Percentiles rank a stretch among this genome's conserved stretches.
These are phyloP conservation scores for Acanthamoeba healyi DNA, from an alignment of 208 protist genomes.

Conservation along the genomic window DNA sequence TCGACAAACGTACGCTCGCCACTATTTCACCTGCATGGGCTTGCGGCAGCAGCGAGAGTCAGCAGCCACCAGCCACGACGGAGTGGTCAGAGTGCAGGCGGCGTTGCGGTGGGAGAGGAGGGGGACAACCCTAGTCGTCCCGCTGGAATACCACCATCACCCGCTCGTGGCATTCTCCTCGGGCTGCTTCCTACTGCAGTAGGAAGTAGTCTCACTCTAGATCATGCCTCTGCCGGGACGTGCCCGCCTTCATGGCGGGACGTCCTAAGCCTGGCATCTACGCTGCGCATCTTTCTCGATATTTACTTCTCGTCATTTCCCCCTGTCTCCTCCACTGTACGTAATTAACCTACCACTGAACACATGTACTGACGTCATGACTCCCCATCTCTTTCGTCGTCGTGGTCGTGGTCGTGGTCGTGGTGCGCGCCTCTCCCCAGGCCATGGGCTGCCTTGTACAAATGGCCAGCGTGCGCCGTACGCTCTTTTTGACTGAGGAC, in stretches of 20 bases:
- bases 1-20: conserved; percentile 73
- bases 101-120: too few relatives aligned
- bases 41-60: neutral
- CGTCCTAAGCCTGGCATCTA: conserved; percentile 87
- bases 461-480: conserved; percentile 88
- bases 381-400: neutral
- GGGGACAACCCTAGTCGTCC: neutral
- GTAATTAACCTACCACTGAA: neutral
- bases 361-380: neutral
- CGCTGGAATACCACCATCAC: too few relatives aligned
- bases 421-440: neutral
- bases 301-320: conserved; percentile 81
- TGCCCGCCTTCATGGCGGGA: conserved; percentile 85
- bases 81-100: too few relatives aligned
- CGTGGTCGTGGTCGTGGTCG: too few relatives aligned
- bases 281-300: conserved; percentile 88
- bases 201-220: neutral
- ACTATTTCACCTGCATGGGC: neutral
- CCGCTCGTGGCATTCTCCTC: neutral
- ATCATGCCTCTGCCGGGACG: too few relatives aligned
- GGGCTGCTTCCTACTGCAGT: neutral
- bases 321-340: conserved; percentile 52
- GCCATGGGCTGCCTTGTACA: conserved; percentile 88
- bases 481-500: conserved; percentile 87
- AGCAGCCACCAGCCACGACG: neutral